These are phyloP conservation scores for Ophiocordyceps camponoti-leonardi DNA, from an alignment of 2,329 filamentous ascomycete genomes.

Conservation along the genomic window DNA sequence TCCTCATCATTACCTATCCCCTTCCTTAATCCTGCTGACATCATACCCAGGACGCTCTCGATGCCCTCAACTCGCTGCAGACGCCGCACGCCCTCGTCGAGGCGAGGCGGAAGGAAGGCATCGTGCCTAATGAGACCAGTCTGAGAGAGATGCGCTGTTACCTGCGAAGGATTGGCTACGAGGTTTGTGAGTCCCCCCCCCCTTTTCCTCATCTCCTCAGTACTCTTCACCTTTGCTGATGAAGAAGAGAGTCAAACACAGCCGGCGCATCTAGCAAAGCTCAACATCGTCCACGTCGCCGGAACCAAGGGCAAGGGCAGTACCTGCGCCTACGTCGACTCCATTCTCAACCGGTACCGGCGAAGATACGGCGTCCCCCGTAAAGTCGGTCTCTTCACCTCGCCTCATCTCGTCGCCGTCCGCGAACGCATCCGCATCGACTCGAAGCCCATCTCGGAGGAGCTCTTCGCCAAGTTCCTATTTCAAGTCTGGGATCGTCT, in stretches of 20 bases:
- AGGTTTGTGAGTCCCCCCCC: slow-evolving; percentile 19
- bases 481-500: slow-evolving; percentile 50
- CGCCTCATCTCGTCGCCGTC: slow-evolving; percentile 50
- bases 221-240: neutral
- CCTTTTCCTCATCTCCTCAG: too few species aligned
- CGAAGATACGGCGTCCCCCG: slow-evolving; percentile 13
- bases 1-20: too few species aligned
- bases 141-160: slow-evolving; percentile 69
- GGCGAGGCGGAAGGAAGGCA: slow-evolving; percentile 57
- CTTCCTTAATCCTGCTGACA: neutral
- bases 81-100: slow-evolving; percentile 72
- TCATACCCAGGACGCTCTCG: slow-evolving; percentile 63
- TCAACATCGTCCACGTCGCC: slow-evolving; percentile 53
- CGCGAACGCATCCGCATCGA: slow-evolving; percentile 51
- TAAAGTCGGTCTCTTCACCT: slow-evolving; percentile 48
- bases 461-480: slow-evolving; percentile 45
- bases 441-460: slow-evolving; percentile 36
- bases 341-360: slow-evolving; percentile 39
- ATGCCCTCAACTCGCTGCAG: slow-evolving; percentile 77
- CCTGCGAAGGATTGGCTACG: slow-evolving; percentile 61
- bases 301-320: slow-evolving; percentile 67
- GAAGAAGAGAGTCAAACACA: slow-evolving; percentile 2
- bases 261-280: slow-evolving; percentile 32
- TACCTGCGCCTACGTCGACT: slow-evolving; percentile 50
- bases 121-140: slow-evolving; percentile 49